Percentiles rank a stretch among this genome's conserved stretches.
These are phyloP conservation scores for Stagonosporopsis rhizophila DNA, from an alignment of 2,329 filamentous ascomycete genomes.

Conservation along the genomic window DNA sequence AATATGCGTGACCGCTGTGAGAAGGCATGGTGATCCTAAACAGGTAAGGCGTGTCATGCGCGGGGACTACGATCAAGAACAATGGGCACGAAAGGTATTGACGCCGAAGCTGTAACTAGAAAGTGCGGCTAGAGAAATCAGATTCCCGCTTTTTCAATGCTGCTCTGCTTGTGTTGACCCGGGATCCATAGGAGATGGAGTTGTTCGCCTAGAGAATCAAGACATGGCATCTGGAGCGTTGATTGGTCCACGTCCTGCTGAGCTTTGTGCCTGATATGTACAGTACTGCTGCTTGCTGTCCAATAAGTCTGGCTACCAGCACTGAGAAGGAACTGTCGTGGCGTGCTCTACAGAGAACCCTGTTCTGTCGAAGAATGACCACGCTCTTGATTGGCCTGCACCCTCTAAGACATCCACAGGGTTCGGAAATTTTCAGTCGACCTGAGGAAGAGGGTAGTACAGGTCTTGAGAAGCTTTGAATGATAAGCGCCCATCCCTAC, in stretches of 20 bases:
- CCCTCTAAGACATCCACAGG: conserved; percentile 19
- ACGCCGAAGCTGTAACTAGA: conserved; percentile 25
- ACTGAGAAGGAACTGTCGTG: conserved; percentile 26
- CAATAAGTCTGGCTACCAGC: conserved; percentile 38
- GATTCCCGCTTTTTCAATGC: conserved; percentile 15
- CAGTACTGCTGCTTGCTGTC: conserved; percentile 38
- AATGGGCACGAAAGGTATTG: conserved; percentile 27
- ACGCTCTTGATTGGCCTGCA: conserved; percentile 38
- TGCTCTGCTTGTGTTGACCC: conserved; percentile 17
- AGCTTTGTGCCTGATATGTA: conserved; percentile 44
- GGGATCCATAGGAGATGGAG: conserved; percentile 2
- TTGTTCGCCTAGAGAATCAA: conserved; percentile 24
- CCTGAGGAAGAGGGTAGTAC: conserved; percentile 37
- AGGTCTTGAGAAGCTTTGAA: conserved; percentile 36
- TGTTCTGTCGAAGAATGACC: conserved; percentile 29
- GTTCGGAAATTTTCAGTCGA: conserved; percentile 30
- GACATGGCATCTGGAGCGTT: conserved; percentile 30
- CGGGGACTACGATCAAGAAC: conserved; percentile 21
- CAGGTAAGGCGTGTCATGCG: conserved; percentile 26
- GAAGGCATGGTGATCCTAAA: conserved; percentile 31
- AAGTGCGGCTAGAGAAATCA: conserved; percentile 20
- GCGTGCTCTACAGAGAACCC: conserved; percentile 28
- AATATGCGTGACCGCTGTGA: conserved; percentile 40
- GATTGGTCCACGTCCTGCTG: conserved; percentile 42
- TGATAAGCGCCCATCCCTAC: conserved; percentile 44